Evolutionary conservation across 305 asterid genomes (phyloP), one percentile per base, ranked within the genome.

Genomic region (Fraxinus latifolia): DNA sequence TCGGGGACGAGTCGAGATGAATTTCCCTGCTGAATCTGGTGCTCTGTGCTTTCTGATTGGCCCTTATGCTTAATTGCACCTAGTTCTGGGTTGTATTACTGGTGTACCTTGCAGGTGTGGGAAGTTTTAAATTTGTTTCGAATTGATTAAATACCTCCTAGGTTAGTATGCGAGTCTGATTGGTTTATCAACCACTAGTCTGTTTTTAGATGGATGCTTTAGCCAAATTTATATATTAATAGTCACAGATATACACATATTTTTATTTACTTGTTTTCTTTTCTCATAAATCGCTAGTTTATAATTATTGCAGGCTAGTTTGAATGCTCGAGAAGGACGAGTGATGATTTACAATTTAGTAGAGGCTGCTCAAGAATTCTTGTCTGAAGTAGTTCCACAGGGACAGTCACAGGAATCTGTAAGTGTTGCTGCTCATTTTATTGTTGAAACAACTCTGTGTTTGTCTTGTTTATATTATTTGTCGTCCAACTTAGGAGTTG

Each of bases 351-450:
- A 93, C 92, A 94, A 87, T 90, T 90, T 96, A 88, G 99, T 96
- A 82, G 99, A 96, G 90, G 98, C 97, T 90, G 99, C 99, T 70
- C 99, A 96, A 86, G 99, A 96, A 86, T 96, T 92, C 89, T 88
- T 96, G 89, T 96, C 99, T 75, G 99, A 94, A 91, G 87, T 96
- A 81, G 84, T 91, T 87, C 96, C 98, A 34, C 93, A 85, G 82
- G 89, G 86, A 62, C 87, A 77, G 76, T 55, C 86, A 23, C 92
- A 23, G 86, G 92, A 87, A 88, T 86, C 92, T 77, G 97, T 92
- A 90, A 89, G 97, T 80, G 60, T 55, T 79, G 12, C 83, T 44
- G 68, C 11, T 75, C 76, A 44, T 68, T 80, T 85, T 81, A 67
- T 79, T 75, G 79, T 68, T 50, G 82, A 80, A 79, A 74, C 77